A percentile compares a stretch with the other conserved stretches of the same genome.
These are phyloP conservation scores for Sporothrix variecibatus DNA, from an alignment of 2,329 filamentous ascomycete species.

Conservation along the genomic window DNA sequence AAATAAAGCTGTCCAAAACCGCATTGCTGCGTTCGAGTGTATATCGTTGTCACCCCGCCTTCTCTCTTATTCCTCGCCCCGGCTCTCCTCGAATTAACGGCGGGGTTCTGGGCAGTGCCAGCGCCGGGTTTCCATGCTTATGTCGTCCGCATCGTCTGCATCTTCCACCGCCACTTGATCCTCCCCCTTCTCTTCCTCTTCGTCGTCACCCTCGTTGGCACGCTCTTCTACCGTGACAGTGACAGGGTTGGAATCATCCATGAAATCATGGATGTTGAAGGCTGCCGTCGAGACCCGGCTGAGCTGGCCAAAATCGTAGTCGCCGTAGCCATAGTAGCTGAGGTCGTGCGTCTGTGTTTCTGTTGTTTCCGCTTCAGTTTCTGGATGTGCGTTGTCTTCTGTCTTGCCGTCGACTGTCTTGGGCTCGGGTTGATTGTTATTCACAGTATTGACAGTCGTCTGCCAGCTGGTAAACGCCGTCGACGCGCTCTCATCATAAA, in stretches of 20 bases:
- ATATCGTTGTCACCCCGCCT: neutral
- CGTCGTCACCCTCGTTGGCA: neutral
- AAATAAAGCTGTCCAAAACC: neutral
- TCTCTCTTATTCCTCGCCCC: neutral
- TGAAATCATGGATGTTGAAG: neutral
- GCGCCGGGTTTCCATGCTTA: neutral
- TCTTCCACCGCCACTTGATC: neutral
- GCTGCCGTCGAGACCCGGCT: neutral
- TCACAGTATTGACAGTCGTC: neutral
- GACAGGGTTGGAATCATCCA: neutral
- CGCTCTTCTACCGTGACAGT: neutral
- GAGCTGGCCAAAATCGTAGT: slow-evolving; percentile 14
- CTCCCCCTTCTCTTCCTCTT: neutral
- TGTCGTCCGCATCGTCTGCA: neutral
- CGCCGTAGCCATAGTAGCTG: slow-evolving; percentile 23
- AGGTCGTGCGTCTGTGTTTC: neutral
- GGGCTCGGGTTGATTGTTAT: neutral
- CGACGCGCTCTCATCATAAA: neutral
- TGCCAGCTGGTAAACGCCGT: neutral
- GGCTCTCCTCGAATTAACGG: neutral
- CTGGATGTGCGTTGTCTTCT: neutral
- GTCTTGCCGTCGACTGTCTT: neutral
- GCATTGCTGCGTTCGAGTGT: neutral
- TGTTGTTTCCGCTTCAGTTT: neutral
- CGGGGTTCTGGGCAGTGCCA: slow-evolving; percentile 2